Percentiles rank a stretch among this genome's conserved stretches.
These are phyloP conservation scores for Trichocomaceae sp. DNA, from an alignment of 2,329 filamentous ascomycete species.

Conservation along the genomic window DNA sequence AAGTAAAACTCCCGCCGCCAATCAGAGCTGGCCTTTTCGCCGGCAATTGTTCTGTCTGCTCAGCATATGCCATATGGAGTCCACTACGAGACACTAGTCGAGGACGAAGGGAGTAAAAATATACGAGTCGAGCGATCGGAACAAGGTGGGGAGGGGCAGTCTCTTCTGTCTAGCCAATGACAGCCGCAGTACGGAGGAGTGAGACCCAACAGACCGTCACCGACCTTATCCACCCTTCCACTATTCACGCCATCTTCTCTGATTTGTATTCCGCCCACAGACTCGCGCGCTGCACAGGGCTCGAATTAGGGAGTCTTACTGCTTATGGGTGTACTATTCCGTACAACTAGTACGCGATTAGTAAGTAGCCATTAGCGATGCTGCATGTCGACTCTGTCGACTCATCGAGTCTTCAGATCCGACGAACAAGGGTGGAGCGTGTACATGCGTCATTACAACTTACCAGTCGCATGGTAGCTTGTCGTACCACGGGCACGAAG, in stretches of 20 bases:
- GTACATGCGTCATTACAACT: not conserved
- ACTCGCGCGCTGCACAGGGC: no score
- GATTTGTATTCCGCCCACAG: no score
- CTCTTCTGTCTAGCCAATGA: not conserved
- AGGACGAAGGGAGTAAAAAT: not conserved
- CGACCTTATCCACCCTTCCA: not conserved
- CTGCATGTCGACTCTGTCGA: no score
- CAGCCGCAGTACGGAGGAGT: not conserved
- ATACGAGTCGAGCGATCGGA: not conserved
- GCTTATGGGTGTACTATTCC: no score
- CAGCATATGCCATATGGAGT: not conserved
- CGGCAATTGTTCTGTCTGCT: not conserved
- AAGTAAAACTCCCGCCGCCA: not conserved
- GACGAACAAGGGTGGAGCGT: not conserved
- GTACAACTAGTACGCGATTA: no score
- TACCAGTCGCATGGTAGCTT: not conserved
- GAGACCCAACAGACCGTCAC: not conserved
- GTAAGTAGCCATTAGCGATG: no score
- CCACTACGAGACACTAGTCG: no score
- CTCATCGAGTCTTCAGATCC: no score
- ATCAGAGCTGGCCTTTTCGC: not conserved
- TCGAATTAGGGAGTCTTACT: no score
- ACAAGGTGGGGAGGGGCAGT: not conserved
- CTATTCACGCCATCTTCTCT: not conserved
- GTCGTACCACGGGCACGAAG: not conserved